These are phyloP conservation scores for Naematelia aurantialba DNA, from an alignment of 768 basidiomycete genomes.

Conservation along the genomic window DNA sequence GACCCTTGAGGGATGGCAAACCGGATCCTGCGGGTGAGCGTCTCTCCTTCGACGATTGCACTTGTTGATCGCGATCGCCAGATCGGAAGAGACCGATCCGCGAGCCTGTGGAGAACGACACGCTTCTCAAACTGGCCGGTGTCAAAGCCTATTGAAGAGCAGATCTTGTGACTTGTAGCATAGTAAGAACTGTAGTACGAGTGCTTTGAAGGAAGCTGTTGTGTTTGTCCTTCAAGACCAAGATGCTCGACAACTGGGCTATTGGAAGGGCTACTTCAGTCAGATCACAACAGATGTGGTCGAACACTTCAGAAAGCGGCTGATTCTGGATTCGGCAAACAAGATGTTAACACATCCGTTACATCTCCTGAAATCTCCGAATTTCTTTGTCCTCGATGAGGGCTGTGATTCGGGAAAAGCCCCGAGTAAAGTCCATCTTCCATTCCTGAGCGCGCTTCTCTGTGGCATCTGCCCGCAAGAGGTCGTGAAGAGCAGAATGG, in stretches of 20 bases:
- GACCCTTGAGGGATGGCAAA: constrained; percentile 14
- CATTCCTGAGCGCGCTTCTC: too few relatives aligned
- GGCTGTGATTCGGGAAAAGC: background rate
- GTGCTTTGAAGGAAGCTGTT: too few relatives aligned
- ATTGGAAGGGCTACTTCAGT: too few relatives aligned
- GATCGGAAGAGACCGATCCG: constrained; percentile 23
- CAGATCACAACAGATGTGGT: too few relatives aligned
- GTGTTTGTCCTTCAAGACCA: too few relatives aligned
- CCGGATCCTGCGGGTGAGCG: constrained; percentile 19
- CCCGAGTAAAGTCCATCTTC: background rate
- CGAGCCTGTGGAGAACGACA: constrained; percentile 29
- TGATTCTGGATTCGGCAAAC: too few relatives aligned
- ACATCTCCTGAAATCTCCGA: too few relatives aligned
- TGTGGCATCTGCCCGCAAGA: background rate
- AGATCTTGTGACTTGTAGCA: background rate
- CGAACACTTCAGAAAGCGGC: too few relatives aligned
- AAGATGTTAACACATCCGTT: too few relatives aligned
- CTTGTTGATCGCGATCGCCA: background rate
- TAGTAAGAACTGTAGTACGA: background rate
- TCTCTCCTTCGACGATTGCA: background rate
- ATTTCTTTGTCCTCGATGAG: background rate
- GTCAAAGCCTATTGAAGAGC: constrained; percentile 16
- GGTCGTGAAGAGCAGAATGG: background rate
- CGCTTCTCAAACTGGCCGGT: constrained; percentile 25
- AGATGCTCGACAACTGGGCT: too few relatives aligned